Base-by-base conservation (phyloP, 345 rosid genomes). In the Salix arbutifolia region DNA sequence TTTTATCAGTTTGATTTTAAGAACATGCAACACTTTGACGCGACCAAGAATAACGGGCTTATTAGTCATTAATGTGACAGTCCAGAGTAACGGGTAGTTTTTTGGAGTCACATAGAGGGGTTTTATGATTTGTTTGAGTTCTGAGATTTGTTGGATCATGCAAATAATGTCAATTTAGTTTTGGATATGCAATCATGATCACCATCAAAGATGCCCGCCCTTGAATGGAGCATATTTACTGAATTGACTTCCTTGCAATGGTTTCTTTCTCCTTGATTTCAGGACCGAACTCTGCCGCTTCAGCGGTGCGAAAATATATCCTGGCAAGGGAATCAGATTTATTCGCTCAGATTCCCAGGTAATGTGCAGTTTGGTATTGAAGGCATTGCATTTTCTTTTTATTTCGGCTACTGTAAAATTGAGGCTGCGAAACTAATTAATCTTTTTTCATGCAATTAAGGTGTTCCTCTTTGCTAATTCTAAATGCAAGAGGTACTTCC, bases 401-500 rank as follows among this genome's bases (percentile, higher is more conserved):
- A 13, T 26, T 67, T 66, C 12, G 1, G 30, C 0, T 12, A 58
- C 64, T 12, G 4, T 23, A 10, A 25, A 58, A 25, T 10, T 10
- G 28, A 4, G 16, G 28, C 64, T 23, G 64, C 1, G 28, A 23
- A 58, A 23, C 64, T 58, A n/a, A 23, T 4, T 52, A 13, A 69
- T 5, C 33, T n/a, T 70, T 58, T 25, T 9, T 23, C 25, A 9
- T n/a, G 23, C 30, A 28, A 4, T 14, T 46, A 23, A 96, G 99
- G 99, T 93, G 5, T 95, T 93, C 89, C 90, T 95, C 85, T 93
- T 95, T 62, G 79, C 81, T 33, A 96, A 93, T 83, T 93, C 99
- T 0, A 96, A 96, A 62, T 96, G 97, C 85, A 91, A 93, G 87
- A 85, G 94, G 87, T 93, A 96, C 79, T 93, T 96, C 85, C 97